Evolutionary conservation across 768 basidiomycete genomes (phyloP).

Genomic region (Mycena rosella): DNA sequence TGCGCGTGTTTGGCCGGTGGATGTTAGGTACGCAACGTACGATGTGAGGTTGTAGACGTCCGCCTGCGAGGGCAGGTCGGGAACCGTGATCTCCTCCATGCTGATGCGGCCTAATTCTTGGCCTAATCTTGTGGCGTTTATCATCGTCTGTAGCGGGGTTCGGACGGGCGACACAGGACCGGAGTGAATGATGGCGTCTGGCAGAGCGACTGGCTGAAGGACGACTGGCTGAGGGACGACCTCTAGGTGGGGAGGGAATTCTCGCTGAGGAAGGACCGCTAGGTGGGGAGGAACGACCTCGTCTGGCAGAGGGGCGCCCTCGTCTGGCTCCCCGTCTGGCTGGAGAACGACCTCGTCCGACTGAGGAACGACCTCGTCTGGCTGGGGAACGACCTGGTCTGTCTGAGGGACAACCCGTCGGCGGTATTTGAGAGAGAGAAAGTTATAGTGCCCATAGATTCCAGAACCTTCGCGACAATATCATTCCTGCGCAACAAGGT

Average conservation of each 20-base stretch:
- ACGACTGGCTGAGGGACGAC: too few species aligned
- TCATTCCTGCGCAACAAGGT: constrained; percentile 62
- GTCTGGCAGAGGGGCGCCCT: too few species aligned
- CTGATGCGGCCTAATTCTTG: constrained; percentile 9
- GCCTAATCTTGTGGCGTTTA: constrained; percentile 4
- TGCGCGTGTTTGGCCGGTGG: constrained; percentile 59
- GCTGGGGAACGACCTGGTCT: too few species aligned
- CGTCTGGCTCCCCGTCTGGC: too few species aligned
- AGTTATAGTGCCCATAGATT: constrained; percentile 40
- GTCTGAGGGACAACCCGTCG: too few species aligned
- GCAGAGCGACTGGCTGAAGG: too few species aligned
- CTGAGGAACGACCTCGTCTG: too few species aligned
- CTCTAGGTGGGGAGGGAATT: too few species aligned
- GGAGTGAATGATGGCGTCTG: neutral
- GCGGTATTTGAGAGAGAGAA: constrained; percentile 1
- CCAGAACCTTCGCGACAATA: constrained; percentile 55
- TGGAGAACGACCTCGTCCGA: too few species aligned
- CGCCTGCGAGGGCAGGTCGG: constrained; percentile 39
- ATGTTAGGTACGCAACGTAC: constrained; percentile 64
- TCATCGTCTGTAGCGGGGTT: constrained; percentile 4
- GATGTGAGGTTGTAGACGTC: constrained; percentile 64
- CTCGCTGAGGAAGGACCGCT: too few species aligned
- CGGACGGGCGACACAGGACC: neutral
- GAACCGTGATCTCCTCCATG: constrained; percentile 22
- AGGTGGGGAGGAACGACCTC: too few species aligned